phyloP scores from a whole-genome alignment of 371 early-diverging fungal species.

The Lichtheimia ramosa region DNA sequence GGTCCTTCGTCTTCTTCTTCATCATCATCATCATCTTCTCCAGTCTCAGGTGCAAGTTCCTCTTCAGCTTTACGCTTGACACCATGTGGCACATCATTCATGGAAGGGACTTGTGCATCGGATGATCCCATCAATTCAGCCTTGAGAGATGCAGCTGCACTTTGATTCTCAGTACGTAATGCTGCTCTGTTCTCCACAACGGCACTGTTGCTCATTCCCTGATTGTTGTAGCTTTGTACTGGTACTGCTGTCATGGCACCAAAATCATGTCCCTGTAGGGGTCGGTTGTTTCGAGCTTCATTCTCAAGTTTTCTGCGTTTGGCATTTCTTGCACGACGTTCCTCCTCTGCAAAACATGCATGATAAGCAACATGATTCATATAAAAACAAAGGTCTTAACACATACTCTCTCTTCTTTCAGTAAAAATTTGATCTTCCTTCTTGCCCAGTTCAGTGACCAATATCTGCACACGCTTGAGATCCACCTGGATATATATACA shows the following conservation, averaged over 20 bases:
- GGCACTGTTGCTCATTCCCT: conserved; percentile 39
- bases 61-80: conserved; percentile 36
- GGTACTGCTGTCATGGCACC: conserved; percentile 43
- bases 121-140: conserved; percentile 23
- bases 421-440: conserved; percentile 87
- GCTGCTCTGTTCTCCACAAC: conserved; percentile 40
- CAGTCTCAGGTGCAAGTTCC: conserved; percentile 25
- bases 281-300: conserved; percentile 35
- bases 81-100: conserved; percentile 21
- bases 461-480: conserved; percentile 70
- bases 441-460: conserved; percentile 81
- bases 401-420: conserved; percentile 70
- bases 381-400: not conserved
- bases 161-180: conserved; percentile 38
- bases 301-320: conserved; percentile 49
- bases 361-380: not conserved
- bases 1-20: conserved; percentile 25
- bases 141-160: conserved; percentile 56
- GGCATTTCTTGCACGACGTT: conserved; percentile 34
- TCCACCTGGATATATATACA: conserved; percentile 52
- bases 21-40: conserved; percentile 29
- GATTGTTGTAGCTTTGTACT: conserved; percentile 19
- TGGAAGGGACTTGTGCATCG: conserved; percentile 3
- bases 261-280: conserved; percentile 31
- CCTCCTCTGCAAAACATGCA: conserved; percentile 29